These are phyloP conservation scores for Botrytis fabae DNA, from an alignment of 2,329 filamentous ascomycete genomes.

Conservation along the genomic window DNA sequence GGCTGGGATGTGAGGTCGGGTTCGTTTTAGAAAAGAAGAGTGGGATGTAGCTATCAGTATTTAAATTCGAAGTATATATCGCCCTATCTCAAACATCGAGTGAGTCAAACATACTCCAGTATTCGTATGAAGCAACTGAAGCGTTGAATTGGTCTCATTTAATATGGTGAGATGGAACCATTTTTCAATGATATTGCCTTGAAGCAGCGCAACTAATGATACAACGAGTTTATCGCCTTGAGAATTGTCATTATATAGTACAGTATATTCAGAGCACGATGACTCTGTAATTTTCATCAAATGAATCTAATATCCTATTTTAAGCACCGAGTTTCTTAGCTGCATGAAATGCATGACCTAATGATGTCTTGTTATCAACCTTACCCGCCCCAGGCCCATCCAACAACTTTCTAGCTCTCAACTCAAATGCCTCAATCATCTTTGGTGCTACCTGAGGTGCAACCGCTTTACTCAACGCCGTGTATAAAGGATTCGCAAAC, in stretches of 20 bases:
- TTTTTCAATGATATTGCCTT: not conserved
- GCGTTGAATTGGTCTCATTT: not conserved
- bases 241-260: slow-evolving; percentile 1
- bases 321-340: slow-evolving; percentile 23
- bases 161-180: not conserved
- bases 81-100: not conserved
- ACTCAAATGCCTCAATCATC: slow-evolving; percentile 94
- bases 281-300: not conserved
- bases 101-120: no score
- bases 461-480: slow-evolving; percentile 75
- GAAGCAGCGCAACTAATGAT: not conserved
- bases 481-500: slow-evolving; percentile 88
- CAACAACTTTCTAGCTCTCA: slow-evolving; percentile 64
- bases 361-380: slow-evolving; percentile 13
- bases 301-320: not conserved
- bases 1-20: not conserved
- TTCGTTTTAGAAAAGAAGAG: not conserved
- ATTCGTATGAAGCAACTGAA: not conserved
- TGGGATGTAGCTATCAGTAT: not conserved
- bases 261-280: not conserved
- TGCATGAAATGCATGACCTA: slow-evolving; percentile 13
- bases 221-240: not conserved
- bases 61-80: not conserved
- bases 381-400: slow-evolving; percentile 33
- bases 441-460: slow-evolving; percentile 80